Percentiles rank a stretch among this genome's conserved stretches.
phyloP scores from a whole-genome alignment of 2,329 filamentous ascomycete species.

The Claviceps digitariae region DNA sequence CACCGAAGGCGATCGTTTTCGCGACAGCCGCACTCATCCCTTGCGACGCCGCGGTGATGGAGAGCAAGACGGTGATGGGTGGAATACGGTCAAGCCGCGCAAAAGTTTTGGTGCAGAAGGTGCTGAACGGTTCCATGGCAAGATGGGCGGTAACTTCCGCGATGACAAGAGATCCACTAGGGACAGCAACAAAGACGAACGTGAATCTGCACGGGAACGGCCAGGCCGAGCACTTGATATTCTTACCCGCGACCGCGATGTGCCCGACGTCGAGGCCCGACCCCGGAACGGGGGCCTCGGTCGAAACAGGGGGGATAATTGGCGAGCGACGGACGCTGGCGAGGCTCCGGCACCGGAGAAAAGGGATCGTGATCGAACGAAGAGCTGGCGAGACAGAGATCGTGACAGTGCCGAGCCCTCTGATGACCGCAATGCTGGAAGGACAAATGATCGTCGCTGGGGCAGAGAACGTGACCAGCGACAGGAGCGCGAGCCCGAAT shows the following conservation, averaged over 20 bases:
- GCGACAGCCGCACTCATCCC: constrained; percentile 31
- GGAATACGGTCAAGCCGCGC: constrained; percentile 60
- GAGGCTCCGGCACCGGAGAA: constrained; percentile 17
- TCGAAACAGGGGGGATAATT: constrained; percentile 58
- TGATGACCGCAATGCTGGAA: constrained; percentile 45
- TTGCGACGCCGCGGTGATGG: constrained; percentile 40
- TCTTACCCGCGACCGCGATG: constrained; percentile 34
- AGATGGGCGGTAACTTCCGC: constrained; percentile 40
- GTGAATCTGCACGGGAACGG: constrained; percentile 37
- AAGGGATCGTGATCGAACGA: constrained; percentile 42
- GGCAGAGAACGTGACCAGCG: constrained; percentile 44
- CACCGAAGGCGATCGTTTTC: constrained; percentile 35
- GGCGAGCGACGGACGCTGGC: constrained; percentile 48
- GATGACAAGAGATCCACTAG: constrained; percentile 31
- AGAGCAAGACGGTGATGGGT: constrained; percentile 55
- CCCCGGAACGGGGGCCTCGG: constrained; percentile 46
- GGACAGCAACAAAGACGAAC: constrained; percentile 37
- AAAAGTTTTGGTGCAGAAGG: constrained; percentile 63
- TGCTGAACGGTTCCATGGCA: constrained; percentile 55
- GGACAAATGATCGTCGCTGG: constrained; percentile 35
- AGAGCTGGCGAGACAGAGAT: constrained; percentile 48
- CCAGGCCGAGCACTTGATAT: constrained; percentile 36
- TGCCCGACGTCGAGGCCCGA: constrained; percentile 38
- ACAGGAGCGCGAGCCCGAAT: constrained; percentile 74
- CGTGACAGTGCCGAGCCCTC: constrained; percentile 23